Base-by-base conservation (phyloP, 306 rosid species). In the Dicorynia guianensis region DNA sequence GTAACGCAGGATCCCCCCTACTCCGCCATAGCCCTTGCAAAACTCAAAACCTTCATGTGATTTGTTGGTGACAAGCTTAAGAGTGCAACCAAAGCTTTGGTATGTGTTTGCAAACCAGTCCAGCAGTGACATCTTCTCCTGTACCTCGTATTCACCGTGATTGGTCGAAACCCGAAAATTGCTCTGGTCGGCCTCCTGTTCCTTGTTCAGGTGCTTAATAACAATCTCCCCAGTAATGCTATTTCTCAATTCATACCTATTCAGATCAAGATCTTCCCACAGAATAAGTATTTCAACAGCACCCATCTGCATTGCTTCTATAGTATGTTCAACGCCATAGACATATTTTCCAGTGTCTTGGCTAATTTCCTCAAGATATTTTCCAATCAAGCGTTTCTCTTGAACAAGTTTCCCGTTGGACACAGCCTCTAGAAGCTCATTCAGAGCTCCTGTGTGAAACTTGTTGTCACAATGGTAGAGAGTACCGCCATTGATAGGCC, bases 71-170 rank as follows among this genome's bases (percentile, higher is more conserved):
- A 93, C 93, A 70, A 93, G 91, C 79, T 93, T 93, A 1, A 93
- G 97, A 8, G 90, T 81, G 83, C 98, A 93, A 73, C 98, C 98
- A 80, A 90, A 93, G 62, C 77, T 72, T 69, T 65, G 85, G 81
- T 90, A 93, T 81, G 87, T 97, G n/a, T 89, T 91, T 33, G 98
- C 98, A 85, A 93, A 93, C 98, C 98, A 93, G 85, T 93, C 98
- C 53, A 93, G 81, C 25, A 93, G 78, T 54, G 98, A 71, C 54
- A 42, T 8, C 80, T 93, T 93, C 15, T 93, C 98, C 85, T 93
- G 98, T 78, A 93, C 95, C 80, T 93, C 98, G 47, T 74, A 83
- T 60, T 93, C 98, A 7, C 90, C 60, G 20, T 62, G 0, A 33
- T 47, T 80, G 20, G 4, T 80, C 33, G 87, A 5, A 70, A 90